Evolutionary conservation across 345 rosid genomes (phyloP).

Genomic region (Clausena lansium): DNA sequence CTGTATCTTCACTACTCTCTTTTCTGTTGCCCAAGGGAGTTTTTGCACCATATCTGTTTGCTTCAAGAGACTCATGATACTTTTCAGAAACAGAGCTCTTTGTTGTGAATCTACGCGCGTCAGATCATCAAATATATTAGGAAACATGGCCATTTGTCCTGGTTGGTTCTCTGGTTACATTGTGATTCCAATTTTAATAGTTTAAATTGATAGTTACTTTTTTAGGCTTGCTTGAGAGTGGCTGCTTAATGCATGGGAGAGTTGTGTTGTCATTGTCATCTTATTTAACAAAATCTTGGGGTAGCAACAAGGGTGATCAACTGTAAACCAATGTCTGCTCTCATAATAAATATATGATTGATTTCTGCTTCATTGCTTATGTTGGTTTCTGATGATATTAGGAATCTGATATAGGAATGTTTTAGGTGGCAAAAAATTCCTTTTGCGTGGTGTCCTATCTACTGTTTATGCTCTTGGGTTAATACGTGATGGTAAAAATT

Average conservation of each 20-base stretch:
- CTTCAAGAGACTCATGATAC: conserved; percentile 33
- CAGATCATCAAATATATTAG: not conserved
- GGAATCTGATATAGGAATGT: not conserved
- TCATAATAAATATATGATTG: not conserved
- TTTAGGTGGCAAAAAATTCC: not conserved
- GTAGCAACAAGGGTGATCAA: no score
- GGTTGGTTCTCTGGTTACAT: not conserved
- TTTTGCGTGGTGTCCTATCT: no score
- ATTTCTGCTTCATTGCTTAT: not conserved
- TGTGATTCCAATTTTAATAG: not conserved
- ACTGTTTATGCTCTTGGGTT: no score
- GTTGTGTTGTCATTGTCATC: not conserved
- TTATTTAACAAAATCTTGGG: not conserved
- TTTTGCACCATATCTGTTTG: conserved; percentile 13
- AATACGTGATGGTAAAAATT: no score
- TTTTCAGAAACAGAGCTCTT: not conserved
- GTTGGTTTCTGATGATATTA: not conserved
- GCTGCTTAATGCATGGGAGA: not conserved
- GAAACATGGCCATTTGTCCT: not conserved
- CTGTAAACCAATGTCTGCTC: not conserved
- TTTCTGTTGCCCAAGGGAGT: conserved; percentile 39
- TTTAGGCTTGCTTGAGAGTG: not conserved
- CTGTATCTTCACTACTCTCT: conserved; percentile 18
- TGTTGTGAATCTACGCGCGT: not conserved
- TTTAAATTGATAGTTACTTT: not conserved